Evolutionary conservation across 2,329 filamentous ascomycete species (phyloP).

Genomic region (Lecanosticta acicola): DNA sequence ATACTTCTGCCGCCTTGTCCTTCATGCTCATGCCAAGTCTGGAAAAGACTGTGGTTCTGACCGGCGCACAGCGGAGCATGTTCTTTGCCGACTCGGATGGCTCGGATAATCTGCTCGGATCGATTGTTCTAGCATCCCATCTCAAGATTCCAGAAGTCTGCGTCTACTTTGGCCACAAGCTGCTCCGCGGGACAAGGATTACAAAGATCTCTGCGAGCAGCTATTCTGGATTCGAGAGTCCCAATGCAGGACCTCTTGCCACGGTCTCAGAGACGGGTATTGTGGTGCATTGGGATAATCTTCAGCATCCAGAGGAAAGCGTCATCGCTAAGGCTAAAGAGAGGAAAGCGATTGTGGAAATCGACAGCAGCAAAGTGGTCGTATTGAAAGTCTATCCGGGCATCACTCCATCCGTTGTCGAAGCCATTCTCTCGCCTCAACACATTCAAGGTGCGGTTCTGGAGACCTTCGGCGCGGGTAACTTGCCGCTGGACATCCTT

Average conservation of each 20-base stretch:
- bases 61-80: slow-evolving; percentile 67
- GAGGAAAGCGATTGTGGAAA: slow-evolving; percentile 40
- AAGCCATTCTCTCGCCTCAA: slow-evolving; percentile 71
- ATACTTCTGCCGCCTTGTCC: slow-evolving; percentile 82
- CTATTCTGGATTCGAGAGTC: slow-evolving; percentile 81
- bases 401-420: slow-evolving; percentile 84
- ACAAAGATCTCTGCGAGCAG: slow-evolving; percentile 83
- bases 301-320: slow-evolving; percentile 56
- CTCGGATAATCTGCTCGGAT: slow-evolving; percentile 81
- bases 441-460: slow-evolving; percentile 69
- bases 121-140: slow-evolving; percentile 82
- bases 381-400: slow-evolving; percentile 87
- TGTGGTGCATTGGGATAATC: slow-evolving; percentile 30
- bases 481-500: slow-evolving; percentile 77
- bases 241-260: slow-evolving; percentile 78
- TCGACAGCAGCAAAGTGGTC: slow-evolving; percentile 81
- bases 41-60: slow-evolving; percentile 85
- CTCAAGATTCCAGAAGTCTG: slow-evolving; percentile 92
- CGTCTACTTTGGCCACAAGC: slow-evolving; percentile 86
- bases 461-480: slow-evolving; percentile 90
- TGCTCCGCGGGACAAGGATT: slow-evolving; percentile 81
- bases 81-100: slow-evolving; percentile 86
- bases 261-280: slow-evolving; percentile 58
- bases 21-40: slow-evolving; percentile 83
- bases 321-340: slow-evolving; percentile 3